Evolutionary conservation across 2,329 filamentous ascomycete species (phyloP).

Genomic region (Alternaria arborescens): DNA sequence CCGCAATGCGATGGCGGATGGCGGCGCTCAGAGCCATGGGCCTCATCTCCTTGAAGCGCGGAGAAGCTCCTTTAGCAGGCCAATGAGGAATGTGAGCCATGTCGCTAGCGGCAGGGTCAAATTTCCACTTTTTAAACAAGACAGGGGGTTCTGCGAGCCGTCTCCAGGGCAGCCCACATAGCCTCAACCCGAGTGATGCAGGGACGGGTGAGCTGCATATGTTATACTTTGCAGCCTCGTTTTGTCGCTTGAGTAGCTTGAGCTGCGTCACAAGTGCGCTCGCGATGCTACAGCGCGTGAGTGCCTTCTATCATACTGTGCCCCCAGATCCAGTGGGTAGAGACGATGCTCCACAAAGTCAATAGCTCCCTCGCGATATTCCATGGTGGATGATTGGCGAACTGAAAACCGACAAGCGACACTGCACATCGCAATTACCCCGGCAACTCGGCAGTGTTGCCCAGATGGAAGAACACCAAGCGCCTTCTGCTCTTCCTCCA

Average conservation of each 20-base stretch:
- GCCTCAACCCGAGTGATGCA: slow-evolving; percentile 14
- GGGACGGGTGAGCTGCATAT: slow-evolving; percentile 20
- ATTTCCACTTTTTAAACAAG: slow-evolving; percentile 50
- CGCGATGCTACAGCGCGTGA: neutral
- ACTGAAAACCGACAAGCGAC: slow-evolving; percentile 16
- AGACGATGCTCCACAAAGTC: too few relatives aligned
- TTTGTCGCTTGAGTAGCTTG: neutral
- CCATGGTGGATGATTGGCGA: neutral
- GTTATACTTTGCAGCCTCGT: slow-evolving; percentile 18
- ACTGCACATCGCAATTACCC: slow-evolving; percentile 28
- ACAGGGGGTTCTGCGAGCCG: slow-evolving; percentile 26
- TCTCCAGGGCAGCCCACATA: slow-evolving; percentile 14
- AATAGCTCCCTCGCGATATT: neutral
- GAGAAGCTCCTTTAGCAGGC: slow-evolving; percentile 31
- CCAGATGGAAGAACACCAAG: slow-evolving; percentile 18
- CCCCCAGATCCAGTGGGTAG: neutral
- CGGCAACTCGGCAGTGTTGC: slow-evolving; percentile 20
- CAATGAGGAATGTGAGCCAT: slow-evolving; percentile 30
- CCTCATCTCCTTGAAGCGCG: slow-evolving; percentile 34
- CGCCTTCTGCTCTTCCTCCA: neutral
- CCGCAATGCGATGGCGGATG: slow-evolving; percentile 7
- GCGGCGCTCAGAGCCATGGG: slow-evolving; percentile 15
- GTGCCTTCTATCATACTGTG: neutral
- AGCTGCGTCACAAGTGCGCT: neutral
- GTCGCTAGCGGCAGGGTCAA: slow-evolving; percentile 20